Base-by-base conservation (phyloP, 2,329 filamentous ascomycete genomes). In the Venturia aucupariae region DNA sequence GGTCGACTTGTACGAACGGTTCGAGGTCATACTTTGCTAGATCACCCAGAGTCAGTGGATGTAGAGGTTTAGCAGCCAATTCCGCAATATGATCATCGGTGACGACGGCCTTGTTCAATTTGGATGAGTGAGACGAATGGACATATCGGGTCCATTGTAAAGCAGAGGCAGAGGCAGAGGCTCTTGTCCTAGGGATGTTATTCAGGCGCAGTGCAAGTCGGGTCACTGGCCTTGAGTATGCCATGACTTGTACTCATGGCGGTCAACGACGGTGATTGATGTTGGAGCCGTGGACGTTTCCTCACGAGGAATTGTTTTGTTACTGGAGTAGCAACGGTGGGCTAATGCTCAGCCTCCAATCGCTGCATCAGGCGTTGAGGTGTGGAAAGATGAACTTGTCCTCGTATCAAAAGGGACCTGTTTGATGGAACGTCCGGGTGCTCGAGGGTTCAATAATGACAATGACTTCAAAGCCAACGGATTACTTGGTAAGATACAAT, bases 21-120 rank as follows among this genome's bases (percentile, higher is more conserved):
- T n/a, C 4, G 22, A 24, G 22, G 11, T 66, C 80, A 69, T 81
- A 95, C 89, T 88, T 93, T 70, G 97, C 89, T 6, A 99, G 82
- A 72, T 97, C 94, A 65, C 88, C 87, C 41, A 99, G 84, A 32
- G 90, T 94, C 71, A 97, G 79, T 13, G 88, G 85, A 72, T 95
- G 90, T 62, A 96, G 84, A 42, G 88, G 86, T 72, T 89, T 86
- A 65, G 86, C 86, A 39, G 92, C 90, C 59, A 97, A 84, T 51
- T 84, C 84, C 57, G 87, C 84, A 68, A 97, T 90, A 73, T 94
- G 89, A 68, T 89, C 86, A 72, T 93, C 89, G 4, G 79, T 81
- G 44, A 81, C 80, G 3, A 74, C 76, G 55, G 71, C 72, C 2
- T 77, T 81, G 65, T 73, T 72, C n/a, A 76, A 22, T 22, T 57